Evolutionary conservation across 768 basidiomycete genomes (phyloP), one percentile per base, ranked within the genome.

Genomic region (Boletus pseudo-olivaceus): DNA sequence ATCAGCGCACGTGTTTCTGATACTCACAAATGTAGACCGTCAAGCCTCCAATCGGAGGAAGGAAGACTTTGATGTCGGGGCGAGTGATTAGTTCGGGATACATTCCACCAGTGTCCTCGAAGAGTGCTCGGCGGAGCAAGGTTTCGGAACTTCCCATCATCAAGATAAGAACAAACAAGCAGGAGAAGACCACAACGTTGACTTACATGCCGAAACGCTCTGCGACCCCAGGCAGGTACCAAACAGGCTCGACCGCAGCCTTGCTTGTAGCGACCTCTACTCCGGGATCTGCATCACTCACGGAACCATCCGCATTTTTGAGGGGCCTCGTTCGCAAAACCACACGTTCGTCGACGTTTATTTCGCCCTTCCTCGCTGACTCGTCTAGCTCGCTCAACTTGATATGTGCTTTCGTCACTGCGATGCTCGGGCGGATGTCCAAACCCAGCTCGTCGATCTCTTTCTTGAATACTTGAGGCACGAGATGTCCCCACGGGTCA

Each of bases 101-200:
- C 88, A 92, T 93, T 65, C 93, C 93, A 62, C 92, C 93, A 1
- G 93, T 96, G 59, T 97, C 96, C 68, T 98, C 96, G 61, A 98
- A 98, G 35, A 98, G 77, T 0, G 91, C 88, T n/a, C 96, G 80
- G 19, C 96, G 84, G 3, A 98, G 81, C 0, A 93, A 72, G 17
- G 77, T 80, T 69, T 98, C 96, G 0, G 90, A 89, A 46, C 89
- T 91, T 65, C 12, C 12, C 32, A 44, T 12, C 12, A 50, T 46
- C 35, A 23, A 47, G 12, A 23, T 56, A 20, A 57, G 51, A 27
- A 49, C 10, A 27, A 46, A 26, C 7, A 43, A n/a, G 4, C 9
- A 35, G 0, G 7, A 11, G 20, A 38, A 30, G 30, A 20, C 17
- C 14, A 30, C 8, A 14, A 15, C 15, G 19, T 53, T 11, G 40